These are phyloP conservation scores for Suillus hirtellus DNA, from an alignment of 768 basidiomycete species.

Conservation along the genomic window DNA sequence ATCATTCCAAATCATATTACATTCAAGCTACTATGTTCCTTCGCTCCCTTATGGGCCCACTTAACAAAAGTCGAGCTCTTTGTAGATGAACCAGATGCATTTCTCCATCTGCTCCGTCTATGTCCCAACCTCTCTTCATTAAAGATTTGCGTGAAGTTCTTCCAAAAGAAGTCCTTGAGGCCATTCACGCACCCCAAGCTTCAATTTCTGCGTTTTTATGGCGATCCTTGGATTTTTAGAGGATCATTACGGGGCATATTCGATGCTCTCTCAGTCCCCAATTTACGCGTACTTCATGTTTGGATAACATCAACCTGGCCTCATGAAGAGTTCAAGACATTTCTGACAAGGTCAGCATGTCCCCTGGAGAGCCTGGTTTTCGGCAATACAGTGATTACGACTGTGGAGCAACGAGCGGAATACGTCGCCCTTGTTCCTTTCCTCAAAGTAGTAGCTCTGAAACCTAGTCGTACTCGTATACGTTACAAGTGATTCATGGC, in stretches of 20 bases:
- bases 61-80: slow-evolving; percentile 14
- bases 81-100: neutral
- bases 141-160: neutral
- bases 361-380: slow-evolving; percentile 25
- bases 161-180: neutral
- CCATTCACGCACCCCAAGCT: slow-evolving; percentile 18
- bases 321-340: slow-evolving; percentile 18
- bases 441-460: too few relatives aligned
- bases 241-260: neutral
- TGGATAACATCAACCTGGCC: slow-evolving; percentile 15
- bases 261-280: slow-evolving; percentile 18
- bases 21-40: neutral
- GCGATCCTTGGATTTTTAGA: too few relatives aligned
- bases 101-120: slow-evolving; percentile 9
- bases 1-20: neutral
- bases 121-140: neutral
- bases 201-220: slow-evolving; percentile 6
- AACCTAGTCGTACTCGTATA: too few relatives aligned
- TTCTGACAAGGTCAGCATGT: slow-evolving; percentile 22
- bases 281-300: slow-evolving; percentile 16
- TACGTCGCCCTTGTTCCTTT: slow-evolving; percentile 21
- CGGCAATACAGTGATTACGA: slow-evolving; percentile 10
- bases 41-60: slow-evolving; percentile 22
- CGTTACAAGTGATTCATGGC: too few relatives aligned
- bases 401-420: slow-evolving; percentile 14